Evolutionary conservation across 768 basidiomycete species (phyloP).

Genomic region (Daedalea quercina): DNA sequence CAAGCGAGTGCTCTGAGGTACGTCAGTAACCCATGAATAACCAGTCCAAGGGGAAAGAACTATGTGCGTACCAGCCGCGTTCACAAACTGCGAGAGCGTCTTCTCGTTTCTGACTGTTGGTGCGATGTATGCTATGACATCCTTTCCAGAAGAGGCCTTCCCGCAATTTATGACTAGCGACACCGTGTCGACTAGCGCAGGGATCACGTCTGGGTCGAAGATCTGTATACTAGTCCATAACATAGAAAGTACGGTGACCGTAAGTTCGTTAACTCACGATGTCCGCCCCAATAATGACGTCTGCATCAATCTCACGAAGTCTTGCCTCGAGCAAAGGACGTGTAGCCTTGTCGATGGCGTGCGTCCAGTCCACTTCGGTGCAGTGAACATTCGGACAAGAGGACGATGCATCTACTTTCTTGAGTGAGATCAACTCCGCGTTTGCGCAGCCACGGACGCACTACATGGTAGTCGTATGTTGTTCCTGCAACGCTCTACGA

Average conservation of each 20-base stretch:
- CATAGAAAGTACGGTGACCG: background rate
- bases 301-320: conserved; percentile 38
- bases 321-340: conserved; percentile 20
- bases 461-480: conserved; percentile 66
- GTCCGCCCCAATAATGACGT: conserved; percentile 69
- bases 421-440: conserved; percentile 1
- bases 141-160: background rate
- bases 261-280: conserved; percentile 32
- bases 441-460: conserved; percentile 29
- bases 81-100: conserved; percentile 41
- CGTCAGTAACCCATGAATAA: background rate
- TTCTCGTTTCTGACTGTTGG: conserved; percentile 49
- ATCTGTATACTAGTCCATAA: conserved; percentile 40
- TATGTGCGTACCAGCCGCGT: conserved; percentile 11
- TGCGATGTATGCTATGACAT: conserved; percentile 35
- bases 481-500: conserved; percentile 50
- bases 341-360: conserved; percentile 35
- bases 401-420: conserved; percentile 47
- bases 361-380: conserved; percentile 58
- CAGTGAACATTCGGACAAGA: conserved; percentile 39
- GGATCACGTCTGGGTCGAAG: conserved; percentile 59
- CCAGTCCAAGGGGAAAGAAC: background rate
- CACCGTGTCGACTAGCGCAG: conserved; percentile 47
- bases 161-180: conserved; percentile 21
- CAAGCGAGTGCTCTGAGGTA: conserved; percentile 23